These are phyloP conservation scores for Musa troglodytarum DNA, from an alignment of 176 grass and related monocot species.

Conservation along the genomic window DNA sequence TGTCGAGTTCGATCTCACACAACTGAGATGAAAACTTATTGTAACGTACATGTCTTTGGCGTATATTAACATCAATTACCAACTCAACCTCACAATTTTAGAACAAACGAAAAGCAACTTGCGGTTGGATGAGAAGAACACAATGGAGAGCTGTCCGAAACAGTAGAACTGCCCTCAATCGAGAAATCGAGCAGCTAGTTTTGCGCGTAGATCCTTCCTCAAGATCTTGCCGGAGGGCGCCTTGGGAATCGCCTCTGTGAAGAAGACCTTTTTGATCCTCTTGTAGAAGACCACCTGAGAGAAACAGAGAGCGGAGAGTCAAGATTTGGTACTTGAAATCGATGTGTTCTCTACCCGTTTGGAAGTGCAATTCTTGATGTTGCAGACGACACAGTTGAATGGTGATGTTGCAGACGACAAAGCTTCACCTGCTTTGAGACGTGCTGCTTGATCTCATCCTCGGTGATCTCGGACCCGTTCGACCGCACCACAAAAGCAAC, in stretches of 20 bases:
- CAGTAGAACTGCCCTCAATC: too few species aligned
- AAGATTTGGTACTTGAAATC: not conserved
- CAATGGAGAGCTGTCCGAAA: too few species aligned
- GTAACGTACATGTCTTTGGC: too few species aligned
- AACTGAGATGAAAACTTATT: too few species aligned
- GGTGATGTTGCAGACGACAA: not conserved
- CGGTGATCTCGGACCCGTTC: conserved; percentile 53
- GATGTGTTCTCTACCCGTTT: not conserved
- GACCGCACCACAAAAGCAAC: conserved; percentile 74
- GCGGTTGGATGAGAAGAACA: too few species aligned
- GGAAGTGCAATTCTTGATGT: too few species aligned
- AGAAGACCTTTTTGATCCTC: conserved; percentile 46
- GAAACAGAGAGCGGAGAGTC: not conserved
- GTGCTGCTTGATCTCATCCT: conserved; percentile 83
- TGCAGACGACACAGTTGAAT: too few species aligned
- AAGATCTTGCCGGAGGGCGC: conserved; percentile 70
- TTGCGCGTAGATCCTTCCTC: conserved; percentile 53
- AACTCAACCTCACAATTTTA: too few species aligned
- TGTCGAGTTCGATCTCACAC: too few species aligned
- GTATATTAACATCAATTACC: too few species aligned
- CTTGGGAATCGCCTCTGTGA: conserved; percentile 53
- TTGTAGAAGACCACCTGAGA: conserved; percentile 71
- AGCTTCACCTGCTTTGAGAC: conserved; percentile 72
- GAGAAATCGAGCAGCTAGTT: conserved; percentile 26
- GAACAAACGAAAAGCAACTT: too few species aligned